Base-by-base conservation (phyloP, 345 rosid genomes). In the Linum tenue region DNA sequence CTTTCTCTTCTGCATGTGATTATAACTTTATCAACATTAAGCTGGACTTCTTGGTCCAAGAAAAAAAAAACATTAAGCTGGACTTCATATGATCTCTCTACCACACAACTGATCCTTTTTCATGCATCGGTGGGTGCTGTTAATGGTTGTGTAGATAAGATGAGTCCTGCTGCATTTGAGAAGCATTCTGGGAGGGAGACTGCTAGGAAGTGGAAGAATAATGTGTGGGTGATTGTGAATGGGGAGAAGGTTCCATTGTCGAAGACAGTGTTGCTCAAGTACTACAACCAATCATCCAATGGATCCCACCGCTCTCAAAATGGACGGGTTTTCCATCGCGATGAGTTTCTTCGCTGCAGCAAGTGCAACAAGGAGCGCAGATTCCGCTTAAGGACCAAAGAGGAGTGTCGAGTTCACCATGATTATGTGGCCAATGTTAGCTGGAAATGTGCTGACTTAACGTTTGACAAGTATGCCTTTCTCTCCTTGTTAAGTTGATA, bases 171-270 rank as follows among this genome's bases (percentile, higher is more conserved):
- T 75, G 97, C 96, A 17, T 94, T 94, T 67, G 99, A 94, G 87
- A 94, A 94, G 88, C 99, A 94, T 77, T 91, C 99, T 67, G 99
- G 99, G 55, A 87, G 99, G 78, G 99, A 91, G 85, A 91, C 97
- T 0, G 96, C 99, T 73, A 84, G 92, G 67, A 94, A 91, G 72
- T 94, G 99, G 99, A 94, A 94, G 79, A 94, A 94, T 76, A 94
- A 94, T 82, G 85, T 94, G 7, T 94, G 99, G 99, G 89, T 91
- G 59, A 94, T 94, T 65, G 80, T 78, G 53, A 84, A 83, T 8
- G 97, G 99, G 14, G 92, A 88, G 82, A 94, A 94, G 84, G 91
- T 91, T 72, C 85, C 99, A 16, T 67, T 94, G 80, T 84, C 88
- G 50, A 94, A 94, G 85, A 94, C 99, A 2, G 87, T 78, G 37